Evolutionary conservation across 2,329 filamentous ascomycete species (phyloP).

Genomic region (Penicillium sp.): DNA sequence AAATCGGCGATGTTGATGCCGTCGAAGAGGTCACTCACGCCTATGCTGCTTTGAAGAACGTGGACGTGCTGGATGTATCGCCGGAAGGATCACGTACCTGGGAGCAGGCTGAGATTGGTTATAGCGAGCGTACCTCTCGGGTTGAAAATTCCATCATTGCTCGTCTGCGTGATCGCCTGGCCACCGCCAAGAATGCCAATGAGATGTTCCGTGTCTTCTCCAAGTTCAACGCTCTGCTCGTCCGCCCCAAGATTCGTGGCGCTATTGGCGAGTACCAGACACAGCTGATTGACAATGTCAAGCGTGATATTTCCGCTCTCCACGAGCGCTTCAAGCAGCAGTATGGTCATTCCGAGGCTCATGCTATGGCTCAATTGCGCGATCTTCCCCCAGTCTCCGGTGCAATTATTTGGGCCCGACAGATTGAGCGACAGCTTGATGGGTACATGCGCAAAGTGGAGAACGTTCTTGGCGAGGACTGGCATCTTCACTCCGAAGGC

Average conservation of each 20-base stretch:
- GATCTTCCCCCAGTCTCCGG: constrained; percentile 95
- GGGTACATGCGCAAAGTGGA: constrained; percentile 99
- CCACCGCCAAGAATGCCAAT: constrained; percentile 94
- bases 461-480: constrained; percentile 91
- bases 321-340: constrained; percentile 99
- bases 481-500: constrained; percentile 91
- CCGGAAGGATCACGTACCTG: constrained; percentile 87
- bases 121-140: constrained; percentile 94
- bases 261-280: constrained; percentile 98
- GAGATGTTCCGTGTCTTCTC: constrained; percentile 99
- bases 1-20: constrained; percentile 95
- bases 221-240: constrained; percentile 98
- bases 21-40: constrained; percentile 95
- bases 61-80: constrained; percentile 91
- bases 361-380: constrained; percentile 96
- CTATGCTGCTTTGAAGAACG: constrained; percentile 90
- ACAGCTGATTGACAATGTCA: constrained; percentile 96
- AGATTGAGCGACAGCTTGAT: constrained; percentile 94
- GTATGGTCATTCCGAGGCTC: constrained; percentile 96
- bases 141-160: constrained; percentile 99
- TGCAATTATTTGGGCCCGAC: constrained; percentile 94
- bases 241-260: constrained; percentile 97
- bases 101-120: constrained; percentile 91
- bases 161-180: constrained; percentile 84
- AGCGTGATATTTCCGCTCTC: constrained; percentile 87